Conservation (phyloP, 257 asterid genomes). For the Haberlea rhodopensis region DNA sequence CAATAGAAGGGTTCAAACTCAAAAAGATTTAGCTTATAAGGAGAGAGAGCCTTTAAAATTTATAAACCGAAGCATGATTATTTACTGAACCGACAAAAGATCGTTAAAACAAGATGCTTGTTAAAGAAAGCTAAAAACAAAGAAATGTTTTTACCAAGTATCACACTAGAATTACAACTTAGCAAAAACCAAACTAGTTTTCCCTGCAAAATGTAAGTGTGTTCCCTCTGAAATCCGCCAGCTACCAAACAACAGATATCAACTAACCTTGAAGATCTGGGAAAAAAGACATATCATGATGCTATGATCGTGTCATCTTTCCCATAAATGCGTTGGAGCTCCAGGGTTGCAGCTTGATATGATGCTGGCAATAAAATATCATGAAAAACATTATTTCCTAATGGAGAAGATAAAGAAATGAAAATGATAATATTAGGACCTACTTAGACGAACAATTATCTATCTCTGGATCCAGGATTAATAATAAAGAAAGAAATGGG, state of each 20-base stretch:
- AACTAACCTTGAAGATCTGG: constrained; percentile 3
- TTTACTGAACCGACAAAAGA: neutral
- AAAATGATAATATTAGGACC: neutral
- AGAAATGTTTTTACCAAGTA: neutral
- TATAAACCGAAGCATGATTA: neutral
- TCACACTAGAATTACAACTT: neutral
- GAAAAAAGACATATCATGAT: constrained; percentile 3
- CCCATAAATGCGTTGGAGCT: constrained; percentile 39
- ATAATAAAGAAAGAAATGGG: neutral
- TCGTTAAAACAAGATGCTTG: neutral
- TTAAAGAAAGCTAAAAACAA: neutral
- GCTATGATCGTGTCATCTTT: constrained; percentile 23
- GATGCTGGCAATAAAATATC: constrained; percentile 25
- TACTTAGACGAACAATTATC: neutral
- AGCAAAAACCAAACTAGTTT: neutral
- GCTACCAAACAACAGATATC: neutral
- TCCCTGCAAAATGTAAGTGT: neutral
- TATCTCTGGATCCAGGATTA: neutral
- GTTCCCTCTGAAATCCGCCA: neutral
- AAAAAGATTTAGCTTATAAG: no score
- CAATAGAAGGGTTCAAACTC: neutral
- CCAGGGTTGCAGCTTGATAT: constrained; percentile 39
- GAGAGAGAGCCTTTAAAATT: neutral
- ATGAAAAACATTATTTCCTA: neutral
- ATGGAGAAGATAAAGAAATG: constrained; percentile 3